Base-by-base conservation (phyloP, 257 asterid genomes). In the Eucommia ulmoides region DNA sequence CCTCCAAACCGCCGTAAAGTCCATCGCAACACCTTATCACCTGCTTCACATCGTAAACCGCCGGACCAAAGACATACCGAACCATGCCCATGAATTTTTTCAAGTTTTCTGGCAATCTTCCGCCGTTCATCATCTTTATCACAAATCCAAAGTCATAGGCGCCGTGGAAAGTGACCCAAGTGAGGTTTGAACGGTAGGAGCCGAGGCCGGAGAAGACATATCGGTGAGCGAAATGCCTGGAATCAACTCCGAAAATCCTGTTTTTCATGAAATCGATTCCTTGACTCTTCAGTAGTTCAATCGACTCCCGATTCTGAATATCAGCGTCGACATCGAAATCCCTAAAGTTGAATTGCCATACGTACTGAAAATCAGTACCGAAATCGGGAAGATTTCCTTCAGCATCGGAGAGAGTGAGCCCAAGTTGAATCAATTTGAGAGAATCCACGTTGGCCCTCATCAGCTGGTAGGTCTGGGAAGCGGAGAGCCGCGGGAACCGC, bases 31-130 rank as follows among this genome's bases (percentile, higher is more conserved):
- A 80, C 56, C 56, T 76, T 72, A 78, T 80, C 71, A 86, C 56
- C 55, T 82, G 81, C 49, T 86, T 86, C 63, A 86, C 81, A 64
- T 86, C 94, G 60, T 78, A 86, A 59, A 86, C 92, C 49, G 70
- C 53, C 26, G 55, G 48, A 46, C 96, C 94, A 26, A 86, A 86
- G 16, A 78, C 64, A 23, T 70, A 68, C 70, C 60, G 69, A 38
- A 80, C 53, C 74, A 83, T 47, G 29, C 51, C 68, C 44, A 80
- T 63, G 48, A 86, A 86, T 55, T 74, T 86, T 0, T 45, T 49
- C 2, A 80, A 54, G 2, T 61, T 64, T 20, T 21, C 75, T 0
- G 93, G 94, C 2, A 84, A 69, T 16, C 54, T 41, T 44, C 75
- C 60, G 18, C 93, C 93, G 0, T 81, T 76, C 29, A 84, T 61